phyloP scores from a whole-genome alignment of 23 red algal species.

The Gracilaria gracilis region DNA sequence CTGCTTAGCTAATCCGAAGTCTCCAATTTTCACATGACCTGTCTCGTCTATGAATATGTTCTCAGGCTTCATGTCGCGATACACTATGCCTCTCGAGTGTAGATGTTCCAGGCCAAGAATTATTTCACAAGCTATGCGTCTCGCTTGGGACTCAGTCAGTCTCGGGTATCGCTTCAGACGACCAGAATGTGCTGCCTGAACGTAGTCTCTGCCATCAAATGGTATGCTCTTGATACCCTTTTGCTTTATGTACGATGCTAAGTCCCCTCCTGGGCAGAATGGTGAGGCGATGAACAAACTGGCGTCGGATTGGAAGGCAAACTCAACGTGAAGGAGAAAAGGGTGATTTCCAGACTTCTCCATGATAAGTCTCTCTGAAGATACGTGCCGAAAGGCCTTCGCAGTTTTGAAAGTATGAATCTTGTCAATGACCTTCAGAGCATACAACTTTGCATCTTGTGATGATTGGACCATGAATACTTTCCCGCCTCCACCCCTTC shows the following conservation, averaged over 20 bases:
- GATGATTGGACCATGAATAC: slow-evolving; percentile 74
- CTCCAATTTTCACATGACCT: slow-evolving; percentile 87
- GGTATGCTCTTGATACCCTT: slow-evolving; percentile 41
- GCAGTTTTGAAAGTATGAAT: slow-evolving; percentile 56
- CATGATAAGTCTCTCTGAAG: slow-evolving; percentile 84
- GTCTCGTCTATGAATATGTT: slow-evolving; percentile 87
- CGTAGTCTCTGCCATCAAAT: slow-evolving; percentile 28
- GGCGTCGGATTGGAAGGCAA: slow-evolving; percentile 91
- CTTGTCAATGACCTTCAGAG: slow-evolving; percentile 80
- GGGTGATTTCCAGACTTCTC: slow-evolving; percentile 71
- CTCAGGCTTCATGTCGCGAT: slow-evolving; percentile 97
- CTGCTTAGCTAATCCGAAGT: slow-evolving; percentile 90
- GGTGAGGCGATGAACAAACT: slow-evolving; percentile 88
- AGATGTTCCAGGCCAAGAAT: slow-evolving; percentile 92
- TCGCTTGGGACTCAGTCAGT: slow-evolving; percentile 60
- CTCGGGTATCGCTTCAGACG: slow-evolving; percentile 28
- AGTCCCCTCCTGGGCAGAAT: slow-evolving; percentile 84
- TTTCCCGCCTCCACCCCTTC: slow-evolving; percentile 71
- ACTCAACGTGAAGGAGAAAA: slow-evolving; percentile 87
- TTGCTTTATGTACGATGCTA: slow-evolving; percentile 69
- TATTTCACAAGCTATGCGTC: slow-evolving; percentile 83
- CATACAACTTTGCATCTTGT: slow-evolving; percentile 44
- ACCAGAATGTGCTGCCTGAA: neutral
- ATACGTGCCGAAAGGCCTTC: slow-evolving; percentile 69
- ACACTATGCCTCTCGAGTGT: slow-evolving; percentile 81